Percentiles rank a stretch among this genome's conserved stretches.
phyloP scores from a whole-genome alignment of 768 basidiomycete species.

The Xerocomellus amylosporus region DNA sequence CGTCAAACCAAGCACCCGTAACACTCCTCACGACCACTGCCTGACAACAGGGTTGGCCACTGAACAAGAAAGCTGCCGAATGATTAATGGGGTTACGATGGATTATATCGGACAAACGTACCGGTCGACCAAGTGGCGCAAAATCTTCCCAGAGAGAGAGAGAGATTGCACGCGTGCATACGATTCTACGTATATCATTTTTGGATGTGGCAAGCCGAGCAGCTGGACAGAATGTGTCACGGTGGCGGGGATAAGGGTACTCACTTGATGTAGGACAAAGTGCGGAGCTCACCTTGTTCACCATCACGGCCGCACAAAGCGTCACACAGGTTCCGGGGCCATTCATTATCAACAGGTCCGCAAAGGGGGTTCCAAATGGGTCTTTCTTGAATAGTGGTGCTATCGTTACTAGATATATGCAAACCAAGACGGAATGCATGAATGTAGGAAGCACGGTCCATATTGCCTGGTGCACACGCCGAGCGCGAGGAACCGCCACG shows the following conservation, averaged over 20 bases:
- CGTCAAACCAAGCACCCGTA: constrained; percentile 64
- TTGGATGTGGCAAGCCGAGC: constrained; percentile 67
- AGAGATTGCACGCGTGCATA: constrained; percentile 83
- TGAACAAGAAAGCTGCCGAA: constrained; percentile 77
- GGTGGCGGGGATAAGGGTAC: neutral
- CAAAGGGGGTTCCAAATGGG: constrained; percentile 37
- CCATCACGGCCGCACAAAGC: constrained; percentile 64
- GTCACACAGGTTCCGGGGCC: constrained; percentile 93
- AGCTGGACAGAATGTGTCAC: constrained; percentile 47
- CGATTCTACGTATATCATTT: constrained; percentile 86
- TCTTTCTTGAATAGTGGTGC: constrained; percentile 40
- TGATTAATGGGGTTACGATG: neutral
- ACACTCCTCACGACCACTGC: constrained; percentile 46
- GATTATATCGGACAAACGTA: constrained; percentile 57
- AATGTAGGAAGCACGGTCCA: constrained; percentile 68
- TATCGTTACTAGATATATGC: constrained; percentile 60
- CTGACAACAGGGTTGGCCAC: constrained; percentile 65
- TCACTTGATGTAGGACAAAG: neutral
- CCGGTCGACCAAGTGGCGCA: constrained; percentile 83
- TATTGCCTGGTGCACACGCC: constrained; percentile 79
- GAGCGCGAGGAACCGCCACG: constrained; percentile 79
- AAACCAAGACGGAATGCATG: constrained; percentile 54
- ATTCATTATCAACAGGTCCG: constrained; percentile 83
- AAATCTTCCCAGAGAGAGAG: constrained; percentile 80
- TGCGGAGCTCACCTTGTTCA: constrained; percentile 60